Conservation (phyloP, 192 early-diverging fungal genomes). For the Coemansia sp. region DNA sequence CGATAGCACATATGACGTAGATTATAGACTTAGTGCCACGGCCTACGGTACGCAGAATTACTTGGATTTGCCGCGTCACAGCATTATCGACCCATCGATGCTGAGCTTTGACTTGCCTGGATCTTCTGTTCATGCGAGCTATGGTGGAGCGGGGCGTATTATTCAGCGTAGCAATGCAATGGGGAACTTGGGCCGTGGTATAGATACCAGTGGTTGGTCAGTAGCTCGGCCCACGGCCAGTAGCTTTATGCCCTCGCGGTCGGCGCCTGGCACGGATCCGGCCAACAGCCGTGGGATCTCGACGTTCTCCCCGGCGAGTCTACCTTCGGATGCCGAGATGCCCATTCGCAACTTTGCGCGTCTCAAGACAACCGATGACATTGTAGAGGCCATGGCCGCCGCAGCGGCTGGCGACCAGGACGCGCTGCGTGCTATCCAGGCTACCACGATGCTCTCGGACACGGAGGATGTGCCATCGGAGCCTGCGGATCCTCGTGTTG, state of each 20-base stretch:
- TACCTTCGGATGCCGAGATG: background rate
- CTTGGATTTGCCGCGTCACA: conserved; percentile 47
- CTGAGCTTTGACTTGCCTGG: conserved; percentile 46
- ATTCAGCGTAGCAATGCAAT: background rate
- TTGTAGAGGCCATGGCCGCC: conserved; percentile 41
- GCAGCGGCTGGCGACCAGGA: conserved; percentile 49
- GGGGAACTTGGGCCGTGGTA: background rate
- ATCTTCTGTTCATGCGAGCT: conserved; percentile 9
- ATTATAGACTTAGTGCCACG: conserved; percentile 16
- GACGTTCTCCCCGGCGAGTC: conserved; percentile 16
- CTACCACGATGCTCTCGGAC: conserved; percentile 32
- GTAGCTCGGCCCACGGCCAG: conserved; percentile 30
- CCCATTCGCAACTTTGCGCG: conserved; percentile 20
- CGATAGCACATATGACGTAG: conserved; percentile 18
- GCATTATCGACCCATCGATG: conserved; percentile 54
- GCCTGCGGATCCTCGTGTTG: conserved; percentile 21
- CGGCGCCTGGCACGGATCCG: background rate
- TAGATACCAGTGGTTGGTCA: conserved; percentile 29
- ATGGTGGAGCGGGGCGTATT: conserved; percentile 5
- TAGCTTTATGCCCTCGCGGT: conserved; percentile 16
- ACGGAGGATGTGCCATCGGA: conserved; percentile 31
- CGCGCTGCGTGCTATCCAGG: conserved; percentile 42
- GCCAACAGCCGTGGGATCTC: conserved; percentile 7
- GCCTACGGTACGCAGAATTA: conserved; percentile 33
- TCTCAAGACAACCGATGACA: conserved; percentile 38